Percentiles rank a stretch among this genome's conserved stretches.
Conservation (phyloP, 805 yeast genomes). For the Starmerella sp. region DNA sequence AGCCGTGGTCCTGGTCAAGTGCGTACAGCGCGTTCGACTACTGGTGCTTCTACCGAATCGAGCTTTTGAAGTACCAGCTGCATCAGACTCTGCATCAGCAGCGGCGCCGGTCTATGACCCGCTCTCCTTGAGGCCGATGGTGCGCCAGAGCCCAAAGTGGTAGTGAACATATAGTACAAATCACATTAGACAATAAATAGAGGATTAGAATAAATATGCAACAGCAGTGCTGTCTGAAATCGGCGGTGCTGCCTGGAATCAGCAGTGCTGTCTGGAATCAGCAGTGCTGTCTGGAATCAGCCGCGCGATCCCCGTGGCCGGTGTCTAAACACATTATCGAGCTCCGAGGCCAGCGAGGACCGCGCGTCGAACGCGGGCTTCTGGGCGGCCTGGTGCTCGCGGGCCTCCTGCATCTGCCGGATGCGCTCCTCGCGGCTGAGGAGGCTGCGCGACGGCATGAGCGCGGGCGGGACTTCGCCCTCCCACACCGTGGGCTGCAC, state of each 20-base stretch:
- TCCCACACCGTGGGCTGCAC: constrained; percentile 10
- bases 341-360: constrained; percentile 9
- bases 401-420: not conserved
- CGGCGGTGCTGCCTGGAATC: not conserved
- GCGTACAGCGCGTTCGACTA: constrained; percentile 7
- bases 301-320: not conserved
- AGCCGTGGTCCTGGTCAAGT: not conserved
- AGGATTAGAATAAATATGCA: not conserved
- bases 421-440: constrained; percentile 20
- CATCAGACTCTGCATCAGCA: not conserved
- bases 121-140: not conserved
- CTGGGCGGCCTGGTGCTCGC: not conserved
- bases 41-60: constrained; percentile 12
- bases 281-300: not conserved
- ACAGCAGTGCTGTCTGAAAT: not conserved
- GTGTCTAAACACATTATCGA: constrained; percentile 11
- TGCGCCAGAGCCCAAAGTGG: not conserved
- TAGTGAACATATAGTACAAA: not conserved
- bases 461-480: constrained; percentile 2
- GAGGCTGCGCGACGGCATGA: not conserved
- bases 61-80: not conserved
- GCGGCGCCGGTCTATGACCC: not conserved
- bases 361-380: not conserved
- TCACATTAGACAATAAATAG: not conserved
- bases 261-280: not conserved